Conservation (phyloP, 2,329 filamentous ascomycete genomes). For the Botryotinia calthae region DNA sequence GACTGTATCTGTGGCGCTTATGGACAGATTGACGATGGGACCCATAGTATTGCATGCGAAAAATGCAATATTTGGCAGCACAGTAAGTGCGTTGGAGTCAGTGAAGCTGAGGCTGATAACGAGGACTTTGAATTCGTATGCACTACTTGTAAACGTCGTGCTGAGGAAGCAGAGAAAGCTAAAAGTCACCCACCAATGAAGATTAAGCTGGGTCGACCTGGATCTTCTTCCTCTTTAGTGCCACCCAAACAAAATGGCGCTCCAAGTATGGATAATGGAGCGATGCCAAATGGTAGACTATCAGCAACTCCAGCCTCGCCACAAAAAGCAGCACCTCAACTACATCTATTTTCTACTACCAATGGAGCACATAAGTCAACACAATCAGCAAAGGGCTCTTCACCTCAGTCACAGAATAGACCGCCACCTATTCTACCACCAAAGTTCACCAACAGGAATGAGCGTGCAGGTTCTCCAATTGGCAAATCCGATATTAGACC, state of each 20-base stretch:
- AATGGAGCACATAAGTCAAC: slow-evolving; percentile 22
- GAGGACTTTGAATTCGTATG: slow-evolving; percentile 89
- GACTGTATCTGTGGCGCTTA: slow-evolving; percentile 91
- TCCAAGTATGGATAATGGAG: slow-evolving; percentile 12
- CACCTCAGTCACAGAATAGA: slow-evolving; percentile 13
- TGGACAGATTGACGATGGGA: slow-evolving; percentile 90
- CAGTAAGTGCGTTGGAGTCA: slow-evolving; percentile 83
- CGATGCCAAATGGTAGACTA: slow-evolving; percentile 24
- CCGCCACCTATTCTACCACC: slow-evolving; percentile 13
- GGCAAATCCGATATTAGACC: slow-evolving; percentile 5
- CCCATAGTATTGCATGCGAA: slow-evolving; percentile 91
- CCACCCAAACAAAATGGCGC: slow-evolving; percentile 30
- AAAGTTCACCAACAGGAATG: slow-evolving; percentile 15
- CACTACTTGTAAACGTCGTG: slow-evolving; percentile 68
- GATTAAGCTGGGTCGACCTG: slow-evolving; percentile 52
- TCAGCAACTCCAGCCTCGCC: slow-evolving; percentile 23
- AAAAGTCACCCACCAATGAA: slow-evolving; percentile 60
- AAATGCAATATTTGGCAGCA: slow-evolving; percentile 96
- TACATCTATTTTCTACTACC: slow-evolving; percentile 22
- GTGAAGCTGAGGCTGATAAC: slow-evolving; percentile 73
- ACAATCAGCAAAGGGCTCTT: slow-evolving; percentile 13
- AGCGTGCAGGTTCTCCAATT: slow-evolving; percentile 29
- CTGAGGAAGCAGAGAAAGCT: slow-evolving; percentile 57
- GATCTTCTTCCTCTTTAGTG: slow-evolving; percentile 46
- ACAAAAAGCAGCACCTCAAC: slow-evolving; percentile 22